Evolutionary conservation across 1,139 yeast species (phyloP), one percentile per base, ranked within the genome.

Genomic region (Zygosaccharomyces pseudobailii): DNA sequence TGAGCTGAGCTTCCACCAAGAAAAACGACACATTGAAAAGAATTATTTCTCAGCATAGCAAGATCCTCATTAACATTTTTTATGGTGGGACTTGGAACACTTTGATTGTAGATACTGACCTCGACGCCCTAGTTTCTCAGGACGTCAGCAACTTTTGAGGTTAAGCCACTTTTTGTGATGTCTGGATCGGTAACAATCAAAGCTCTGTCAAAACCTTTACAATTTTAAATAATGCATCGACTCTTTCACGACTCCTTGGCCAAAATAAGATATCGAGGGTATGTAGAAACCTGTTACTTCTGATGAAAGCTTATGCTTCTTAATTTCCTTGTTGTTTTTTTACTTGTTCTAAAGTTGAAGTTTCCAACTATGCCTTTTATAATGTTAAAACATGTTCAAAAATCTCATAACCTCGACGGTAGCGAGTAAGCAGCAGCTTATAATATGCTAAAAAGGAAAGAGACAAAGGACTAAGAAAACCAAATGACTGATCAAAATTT

Each of bases 1-100:
- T 55, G 58, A 10, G 58, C 55, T 13, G 58, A 54, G 46, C 58
- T 56, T 39, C 58, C 58, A 39, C 58, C 58, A 27, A 55, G 47
- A 10, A 57, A 55, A 17, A 55, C 52, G 30, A 55, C 55, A 34
- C 51, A 46, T 20, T 55, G 51, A 42, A 52, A 45, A 35, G 44
- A 36, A 39, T 51, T 36, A 31, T 48, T 50, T 39, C 49, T 54
- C 36, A 54, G 43, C 28, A 50, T 47, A 31, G 40, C 48, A 23
- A 55, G 46, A 34, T 56, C 58, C 24, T 46, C 57, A 2, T 31
- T 17, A 32, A 55, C 57, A 43, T 55, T 55, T 20, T 43, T 44
- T 24, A 48, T 42, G 36, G 44, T 54, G 8, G 58, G 58, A 47
- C 54, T 55, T 43, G 58, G 58, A 28, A 54, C 56, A 6, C 55